These are phyloP conservation scores for Gynandropsis gynandra DNA, from an alignment of 345 rosid species.

Conservation along the genomic window DNA sequence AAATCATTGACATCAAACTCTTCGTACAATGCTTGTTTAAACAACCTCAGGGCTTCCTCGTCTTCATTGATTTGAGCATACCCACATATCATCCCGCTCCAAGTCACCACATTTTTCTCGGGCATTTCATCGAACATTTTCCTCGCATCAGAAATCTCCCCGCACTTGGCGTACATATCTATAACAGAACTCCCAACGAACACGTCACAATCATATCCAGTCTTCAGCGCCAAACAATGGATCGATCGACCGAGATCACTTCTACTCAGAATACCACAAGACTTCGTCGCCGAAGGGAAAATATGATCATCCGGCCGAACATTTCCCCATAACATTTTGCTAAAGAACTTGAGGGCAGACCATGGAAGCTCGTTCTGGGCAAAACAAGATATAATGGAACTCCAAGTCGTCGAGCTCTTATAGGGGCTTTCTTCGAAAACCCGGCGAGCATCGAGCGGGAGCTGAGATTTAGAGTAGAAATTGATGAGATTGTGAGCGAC, in stretches of 20 bases:
- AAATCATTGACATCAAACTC: slow-evolving; percentile 70
- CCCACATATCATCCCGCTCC: slow-evolving; percentile 93
- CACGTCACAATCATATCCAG: slow-evolving; percentile 56
- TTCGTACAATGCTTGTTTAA: slow-evolving; percentile 50
- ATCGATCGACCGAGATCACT: slow-evolving; percentile 51
- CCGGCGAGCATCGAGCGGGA: slow-evolving; percentile 47
- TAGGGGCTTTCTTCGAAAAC: slow-evolving; percentile 47
- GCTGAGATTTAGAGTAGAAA: slow-evolving; percentile 75
- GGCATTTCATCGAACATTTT: slow-evolving; percentile 82
- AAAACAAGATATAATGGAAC: slow-evolving; percentile 73
- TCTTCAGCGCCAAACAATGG: slow-evolving; percentile 54
- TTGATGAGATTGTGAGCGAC: slow-evolving; percentile 72
- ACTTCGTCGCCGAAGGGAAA: slow-evolving; percentile 66
- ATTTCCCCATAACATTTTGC: slow-evolving; percentile 39
- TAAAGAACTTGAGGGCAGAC: slow-evolving; percentile 59
- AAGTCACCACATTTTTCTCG: slow-evolving; percentile 69
- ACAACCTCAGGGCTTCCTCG: slow-evolving; percentile 61
- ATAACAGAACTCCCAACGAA: slow-evolving; percentile 77
- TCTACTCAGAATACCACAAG: slow-evolving; percentile 58
- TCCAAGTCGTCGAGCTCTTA: slow-evolving; percentile 73
- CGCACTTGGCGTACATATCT: slow-evolving; percentile 83
- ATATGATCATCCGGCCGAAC: slow-evolving; percentile 66
- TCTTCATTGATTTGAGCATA: slow-evolving; percentile 64
- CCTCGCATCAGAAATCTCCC: slow-evolving; percentile 51
- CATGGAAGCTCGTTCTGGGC: slow-evolving; percentile 78